Percentiles rank a stretch among this genome's conserved stretches.
These are phyloP conservation scores for Ceratocystis cubensis DNA, from an alignment of 2,329 filamentous ascomycete genomes.

Conservation along the genomic window DNA sequence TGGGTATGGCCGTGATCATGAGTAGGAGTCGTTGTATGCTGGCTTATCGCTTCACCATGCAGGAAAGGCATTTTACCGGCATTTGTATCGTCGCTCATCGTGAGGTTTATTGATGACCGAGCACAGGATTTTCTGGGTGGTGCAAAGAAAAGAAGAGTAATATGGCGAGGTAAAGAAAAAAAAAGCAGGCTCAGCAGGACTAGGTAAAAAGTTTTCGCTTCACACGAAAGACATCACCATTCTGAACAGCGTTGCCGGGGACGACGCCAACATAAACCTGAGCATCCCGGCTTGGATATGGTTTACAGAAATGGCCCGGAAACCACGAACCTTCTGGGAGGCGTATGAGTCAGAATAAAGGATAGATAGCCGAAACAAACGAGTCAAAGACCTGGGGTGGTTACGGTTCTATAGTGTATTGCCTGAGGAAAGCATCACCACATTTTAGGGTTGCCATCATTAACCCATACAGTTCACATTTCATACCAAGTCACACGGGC, in stretches of 20 bases:
- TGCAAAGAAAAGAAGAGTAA: not conserved
- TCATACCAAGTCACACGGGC: not conserved
- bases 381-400: not conserved
- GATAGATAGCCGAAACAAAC: not conserved
- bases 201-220: not conserved
- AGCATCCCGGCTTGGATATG: not conserved
- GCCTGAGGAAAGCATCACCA: not conserved
- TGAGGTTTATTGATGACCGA: not conserved
- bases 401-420: not conserved
- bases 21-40: not conserved
- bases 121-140: not conserved
- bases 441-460: not conserved
- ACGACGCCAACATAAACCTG: not conserved
- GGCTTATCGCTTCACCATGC: not conserved
- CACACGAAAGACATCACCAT: not conserved
- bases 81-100: not conserved
- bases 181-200: not conserved
- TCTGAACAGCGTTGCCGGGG: not conserved
- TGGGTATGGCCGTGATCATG: not conserved
- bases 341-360: not conserved
- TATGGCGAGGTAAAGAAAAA: not conserved
- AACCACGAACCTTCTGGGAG: not conserved
- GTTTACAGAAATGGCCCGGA: not conserved
- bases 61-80: not conserved
- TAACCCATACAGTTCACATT: not conserved